Evolutionary conservation across 2,329 filamentous ascomycete genomes (phyloP), one percentile per base, ranked within the genome.

Genomic region (Dryadomyces quercivorus): DNA sequence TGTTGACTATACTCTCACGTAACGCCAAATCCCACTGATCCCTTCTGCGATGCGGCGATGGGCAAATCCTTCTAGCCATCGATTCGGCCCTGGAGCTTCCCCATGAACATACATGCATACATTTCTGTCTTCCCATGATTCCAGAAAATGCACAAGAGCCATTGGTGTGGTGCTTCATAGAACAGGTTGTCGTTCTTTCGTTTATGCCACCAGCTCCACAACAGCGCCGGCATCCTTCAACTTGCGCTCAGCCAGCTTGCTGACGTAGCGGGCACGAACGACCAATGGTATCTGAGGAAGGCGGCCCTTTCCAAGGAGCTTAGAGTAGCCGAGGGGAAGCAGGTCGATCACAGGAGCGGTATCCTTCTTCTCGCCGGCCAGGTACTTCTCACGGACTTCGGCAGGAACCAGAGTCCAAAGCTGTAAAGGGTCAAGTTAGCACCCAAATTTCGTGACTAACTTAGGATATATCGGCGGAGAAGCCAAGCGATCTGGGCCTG

Each of bases 291-390:
- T 82, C 70, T 92, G 80, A 69, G 93, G 92, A 68, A 97, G 80
- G 70, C 92, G 85, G 75, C 93, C 93, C 85, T 98, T 98, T 73
- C 93, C 94, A 71, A 98, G 87, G 64, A 98, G 84, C 81, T 98
- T 98, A 71, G 90, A 88, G 85, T 97, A 98, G 66, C 94, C 93
- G 74, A 95, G 86, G 67, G 90, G 81, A 62, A 97, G 86, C 73
- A 98, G 88, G 79, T 98, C 92, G 79, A 98, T 85, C 70, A 98
- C 93, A 71, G 93, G 93, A 61, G 92, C 90, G 72, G 88, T 95
- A 75, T 95, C 89, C 72, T 83, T 84, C 77, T 89, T 88, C 64
- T 73, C 70, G 73, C 86, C 83, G 68, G 75, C 55, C 68, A 96
- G 73, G 82, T 97, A 97, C 75, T 89, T 84, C 51, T 95, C 90